These are phyloP conservation scores for Dendrobium chrysotoxum DNA, from an alignment of 106 monocot genomes.

Conservation along the genomic window DNA sequence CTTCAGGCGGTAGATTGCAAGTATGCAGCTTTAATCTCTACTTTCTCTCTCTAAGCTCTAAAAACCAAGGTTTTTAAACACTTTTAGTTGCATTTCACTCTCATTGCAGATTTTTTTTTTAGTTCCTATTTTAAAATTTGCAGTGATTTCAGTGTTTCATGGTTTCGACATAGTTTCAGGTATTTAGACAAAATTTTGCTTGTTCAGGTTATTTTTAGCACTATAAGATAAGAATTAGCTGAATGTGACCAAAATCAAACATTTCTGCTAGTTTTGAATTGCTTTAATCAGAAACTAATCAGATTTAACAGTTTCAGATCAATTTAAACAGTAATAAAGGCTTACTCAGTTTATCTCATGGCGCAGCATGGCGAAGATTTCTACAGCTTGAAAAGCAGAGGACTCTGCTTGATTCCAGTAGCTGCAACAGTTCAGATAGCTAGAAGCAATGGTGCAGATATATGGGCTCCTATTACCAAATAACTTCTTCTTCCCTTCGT, in stretches of 20 bases:
- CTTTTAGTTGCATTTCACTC: too few species aligned
- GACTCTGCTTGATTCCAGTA: conserved; percentile 55
- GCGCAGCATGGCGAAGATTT: conserved; percentile 20
- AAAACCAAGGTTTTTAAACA: too few species aligned
- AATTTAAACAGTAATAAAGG: background rate
- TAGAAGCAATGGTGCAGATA: conserved; percentile 52
- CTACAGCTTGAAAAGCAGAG: conserved; percentile 39
- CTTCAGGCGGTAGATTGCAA: conserved; percentile 7
- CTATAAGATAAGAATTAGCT: too few species aligned
- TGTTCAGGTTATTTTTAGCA: too few species aligned
- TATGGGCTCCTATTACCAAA: conserved; percentile 37
- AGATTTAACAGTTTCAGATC: background rate
- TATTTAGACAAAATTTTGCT: too few species aligned
- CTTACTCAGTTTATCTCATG: background rate
- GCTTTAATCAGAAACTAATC: too few species aligned
- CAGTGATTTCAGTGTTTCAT: too few species aligned
- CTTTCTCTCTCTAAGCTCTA: background rate
- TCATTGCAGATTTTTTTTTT: too few species aligned
- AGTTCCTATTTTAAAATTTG: too few species aligned
- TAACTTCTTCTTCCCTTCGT: conserved; percentile 7
- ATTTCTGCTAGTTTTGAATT: too few species aligned
- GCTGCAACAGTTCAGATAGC: conserved; percentile 25
- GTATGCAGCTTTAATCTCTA: conserved; percentile 9
- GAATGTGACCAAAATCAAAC: too few species aligned
- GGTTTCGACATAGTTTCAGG: too few species aligned